Evolutionary conservation across 352 stramenopile genomes (phyloP).

Genomic region (Phytophthora sojae): DNA sequence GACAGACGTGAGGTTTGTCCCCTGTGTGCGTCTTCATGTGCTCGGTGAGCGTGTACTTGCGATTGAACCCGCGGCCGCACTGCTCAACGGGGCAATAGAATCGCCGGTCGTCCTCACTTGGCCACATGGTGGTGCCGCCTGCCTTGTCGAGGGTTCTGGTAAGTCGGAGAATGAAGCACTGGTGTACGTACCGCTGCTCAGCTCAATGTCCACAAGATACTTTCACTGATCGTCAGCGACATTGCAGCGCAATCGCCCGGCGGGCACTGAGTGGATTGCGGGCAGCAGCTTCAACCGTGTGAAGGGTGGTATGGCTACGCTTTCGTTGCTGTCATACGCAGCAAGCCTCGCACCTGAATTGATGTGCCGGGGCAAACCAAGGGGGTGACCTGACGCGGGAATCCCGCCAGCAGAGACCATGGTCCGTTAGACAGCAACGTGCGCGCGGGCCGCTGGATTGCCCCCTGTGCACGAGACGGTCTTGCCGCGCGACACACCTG

Average conservation of each 20-base stretch:
- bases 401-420: slow-evolving; percentile 25
- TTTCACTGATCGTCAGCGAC: slow-evolving; percentile 28
- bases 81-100: slow-evolving; percentile 35
- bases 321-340: slow-evolving; percentile 34
- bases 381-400: slow-evolving; percentile 6
- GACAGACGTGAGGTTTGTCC: slow-evolving; percentile 59
- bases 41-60: slow-evolving; percentile 66
- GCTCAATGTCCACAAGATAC: slow-evolving; percentile 22
- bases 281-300: slow-evolving; percentile 17
- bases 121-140: slow-evolving; percentile 10
- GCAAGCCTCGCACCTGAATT: slow-evolving; percentile 11
- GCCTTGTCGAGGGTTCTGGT: slow-evolving; percentile 8
- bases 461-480: slow-evolving; percentile 8
- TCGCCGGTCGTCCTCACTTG: slow-evolving; percentile 21
- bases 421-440: slow-evolving; percentile 28
- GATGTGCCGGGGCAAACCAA: slow-evolving; percentile 25
- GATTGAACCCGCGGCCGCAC: slow-evolving; percentile 45
- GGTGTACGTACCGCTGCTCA: slow-evolving; percentile 12
- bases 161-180: slow-evolving; percentile 25
- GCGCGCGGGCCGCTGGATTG: slow-evolving; percentile 14
- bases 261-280: slow-evolving; percentile 15
- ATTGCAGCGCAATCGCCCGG: slow-evolving; percentile 19
- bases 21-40: slow-evolving; percentile 72
- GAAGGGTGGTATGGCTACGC: slow-evolving; percentile 8
- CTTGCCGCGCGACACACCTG: not conserved